phyloP scores from a whole-genome alignment of 257 asterid species.

The Gardenia jasminoides region DNA sequence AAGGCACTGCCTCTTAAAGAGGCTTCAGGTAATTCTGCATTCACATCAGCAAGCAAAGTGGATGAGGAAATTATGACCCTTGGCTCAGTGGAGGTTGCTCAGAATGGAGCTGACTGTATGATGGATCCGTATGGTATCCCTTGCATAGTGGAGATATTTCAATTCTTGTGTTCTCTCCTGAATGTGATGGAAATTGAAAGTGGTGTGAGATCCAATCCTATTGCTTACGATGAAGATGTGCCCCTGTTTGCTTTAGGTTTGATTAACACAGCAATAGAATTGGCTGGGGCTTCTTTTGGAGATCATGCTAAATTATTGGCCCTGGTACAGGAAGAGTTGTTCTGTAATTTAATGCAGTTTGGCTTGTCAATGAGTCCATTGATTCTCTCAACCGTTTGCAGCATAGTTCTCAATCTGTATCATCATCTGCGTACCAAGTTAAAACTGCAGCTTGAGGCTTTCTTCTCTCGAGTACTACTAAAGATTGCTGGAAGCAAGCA shows the following conservation, averaged over 20 bases:
- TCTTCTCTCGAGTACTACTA: conserved; percentile 72
- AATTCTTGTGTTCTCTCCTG: conserved; percentile 84
- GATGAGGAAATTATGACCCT: conserved; percentile 31
- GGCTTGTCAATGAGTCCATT: conserved; percentile 96
- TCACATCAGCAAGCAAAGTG: conserved; percentile 6
- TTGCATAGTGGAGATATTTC: conserved; percentile 89
- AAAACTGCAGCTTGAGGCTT: conserved; percentile 87
- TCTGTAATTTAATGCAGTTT: conserved; percentile 80
- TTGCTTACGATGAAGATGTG: conserved; percentile 92
- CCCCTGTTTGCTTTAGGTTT: conserved; percentile 93
- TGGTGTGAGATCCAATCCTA: conserved; percentile 69
- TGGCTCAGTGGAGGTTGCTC: conserved; percentile 32
- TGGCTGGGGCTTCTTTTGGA: conserved; percentile 77
- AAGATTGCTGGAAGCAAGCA: conserved; percentile 76
- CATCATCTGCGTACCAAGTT: conserved; percentile 79
- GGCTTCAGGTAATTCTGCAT: conserved; percentile 18
- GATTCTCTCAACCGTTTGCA: conserved; percentile 86
- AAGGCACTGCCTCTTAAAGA: conserved; percentile 16
- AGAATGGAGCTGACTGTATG: conserved; percentile 45
- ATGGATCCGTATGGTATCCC: conserved; percentile 88
- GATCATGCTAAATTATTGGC: conserved; percentile 70
- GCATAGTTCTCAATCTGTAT: conserved; percentile 90
- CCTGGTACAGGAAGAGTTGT: conserved; percentile 86
- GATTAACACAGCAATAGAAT: conserved; percentile 81
- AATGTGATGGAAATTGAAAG: conserved; percentile 77